Evolutionary conservation across 768 basidiomycete genomes (phyloP).

Genomic region (Rhodotorula paludigena): DNA sequence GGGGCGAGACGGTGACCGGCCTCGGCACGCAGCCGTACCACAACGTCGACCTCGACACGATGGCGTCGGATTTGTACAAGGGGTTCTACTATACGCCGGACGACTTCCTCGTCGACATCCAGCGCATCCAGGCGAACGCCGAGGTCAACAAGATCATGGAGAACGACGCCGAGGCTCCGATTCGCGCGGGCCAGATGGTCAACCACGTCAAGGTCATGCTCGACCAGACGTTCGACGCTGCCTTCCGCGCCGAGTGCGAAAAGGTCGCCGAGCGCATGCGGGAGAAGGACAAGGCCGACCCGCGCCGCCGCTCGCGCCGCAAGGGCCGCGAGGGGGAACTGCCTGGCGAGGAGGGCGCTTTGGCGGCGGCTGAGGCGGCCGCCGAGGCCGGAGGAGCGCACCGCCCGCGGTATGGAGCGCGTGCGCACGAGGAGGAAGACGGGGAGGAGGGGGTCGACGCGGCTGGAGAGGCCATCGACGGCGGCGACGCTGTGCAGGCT

Average conservation of each 20-base stretch:
- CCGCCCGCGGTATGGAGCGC: background rate
- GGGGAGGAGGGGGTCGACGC: conserved; percentile 10
- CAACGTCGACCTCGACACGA: conserved; percentile 86
- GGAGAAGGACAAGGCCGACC: conserved; percentile 49
- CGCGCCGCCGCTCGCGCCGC: conserved; percentile 61
- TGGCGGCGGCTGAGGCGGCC: conserved; percentile 16
- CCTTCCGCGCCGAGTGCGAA: conserved; percentile 75
- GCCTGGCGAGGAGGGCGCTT: conserved; percentile 49
- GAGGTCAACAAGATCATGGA: conserved; percentile 76
- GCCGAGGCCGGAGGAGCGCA: conserved; percentile 21
- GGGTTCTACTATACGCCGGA: conserved; percentile 79
- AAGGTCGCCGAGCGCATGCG: conserved; percentile 65
- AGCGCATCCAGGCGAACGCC: conserved; percentile 52
- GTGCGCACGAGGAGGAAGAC: background rate
- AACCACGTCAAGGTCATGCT: conserved; percentile 73
- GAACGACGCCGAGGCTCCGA: conserved; percentile 75
- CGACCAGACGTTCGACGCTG: conserved; percentile 75
- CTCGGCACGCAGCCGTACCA: conserved; percentile 52
- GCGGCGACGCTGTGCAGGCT: background rate
- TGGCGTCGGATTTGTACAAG: conserved; percentile 78
- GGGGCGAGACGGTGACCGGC: conserved; percentile 20
- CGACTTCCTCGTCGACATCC: conserved; percentile 69
- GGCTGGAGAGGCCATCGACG: no score
- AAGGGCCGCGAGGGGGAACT: conserved; percentile 50
- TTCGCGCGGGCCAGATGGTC: conserved; percentile 82